Evolutionary conservation across 306 rosid genomes (phyloP), one percentile per base, ranked within the genome.

Genomic region (Rosa rugosa): DNA sequence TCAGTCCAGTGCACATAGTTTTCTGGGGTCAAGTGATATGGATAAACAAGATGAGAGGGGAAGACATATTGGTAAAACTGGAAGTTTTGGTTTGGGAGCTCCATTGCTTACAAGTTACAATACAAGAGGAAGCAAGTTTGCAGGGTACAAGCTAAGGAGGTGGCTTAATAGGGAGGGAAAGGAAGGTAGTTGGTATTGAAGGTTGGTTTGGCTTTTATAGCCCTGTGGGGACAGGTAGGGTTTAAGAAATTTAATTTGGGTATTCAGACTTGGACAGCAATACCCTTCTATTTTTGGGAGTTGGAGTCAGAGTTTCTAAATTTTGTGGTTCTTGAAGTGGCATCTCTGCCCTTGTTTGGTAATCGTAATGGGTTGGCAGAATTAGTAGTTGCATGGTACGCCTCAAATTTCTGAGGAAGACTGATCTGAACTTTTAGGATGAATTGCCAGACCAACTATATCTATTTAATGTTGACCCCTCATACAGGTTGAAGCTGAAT

Each of bases 1-100:
- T 93, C 86, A 18, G 86, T 82, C 98, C 98, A 91, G 77, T 83
- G 94, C 13, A 93, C 93, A 54, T 89, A 75, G 88, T 93, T 91
- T 80, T 84, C 64, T 9, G 93, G 91, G 84, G 44, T 80, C 83
- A 82, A 16, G 69, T 84, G 76, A 83, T 84, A 83, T 14, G 92
- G 97, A 57, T 82, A 83, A 68, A 89, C 86, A 72, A 84, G 89
- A 75, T 78, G 88, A 34, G 89, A 78, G 54, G 97, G 88, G 69
- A 81, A 59, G 71, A 71, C 84, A 80, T 80, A 79, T 50, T 83
- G 87, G 86, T 80, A 73, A 69, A 72, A 71, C 49, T 81, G 69
- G 54, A 73, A 27, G 42, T 80, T 16, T 73, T 88, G 88, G 44
- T 14, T 13, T 31, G 69, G 42, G 69, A 83, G 71, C 81, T 88